Percentiles rank a stretch among this genome's conserved stretches.
Evolutionary conservation across 2,329 filamentous ascomycete genomes (phyloP).

Genomic region (Aciculosporium take): DNA sequence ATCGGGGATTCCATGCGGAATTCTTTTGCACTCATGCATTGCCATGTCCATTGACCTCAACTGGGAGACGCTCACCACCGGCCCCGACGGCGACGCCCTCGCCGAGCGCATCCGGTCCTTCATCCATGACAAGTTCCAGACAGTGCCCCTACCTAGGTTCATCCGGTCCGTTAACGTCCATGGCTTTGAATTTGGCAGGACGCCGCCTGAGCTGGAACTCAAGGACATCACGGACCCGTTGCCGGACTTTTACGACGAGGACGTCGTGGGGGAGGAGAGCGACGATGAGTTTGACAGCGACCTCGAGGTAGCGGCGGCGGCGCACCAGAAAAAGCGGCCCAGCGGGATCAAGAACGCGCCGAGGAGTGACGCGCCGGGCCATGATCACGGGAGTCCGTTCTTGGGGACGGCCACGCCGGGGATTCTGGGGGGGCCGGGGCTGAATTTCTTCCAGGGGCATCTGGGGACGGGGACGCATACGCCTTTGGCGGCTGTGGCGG

Average conservation of each 20-base stretch:
- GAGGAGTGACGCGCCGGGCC: constrained; percentile 17
- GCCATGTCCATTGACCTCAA: constrained; percentile 94
- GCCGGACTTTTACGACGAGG: constrained; percentile 88
- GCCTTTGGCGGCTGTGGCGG: constrained; percentile 64
- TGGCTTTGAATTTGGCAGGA: constrained; percentile 78
- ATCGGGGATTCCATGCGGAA: too few species aligned
- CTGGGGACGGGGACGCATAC: constrained; percentile 65
- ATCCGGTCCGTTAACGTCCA: constrained; percentile 93
- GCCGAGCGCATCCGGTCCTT: constrained; percentile 82
- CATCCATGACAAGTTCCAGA: constrained; percentile 91
- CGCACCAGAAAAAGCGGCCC: constrained; percentile 11
- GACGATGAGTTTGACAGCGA: constrained; percentile 17
- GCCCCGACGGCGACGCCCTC: constrained; percentile 71
- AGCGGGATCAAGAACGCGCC: constrained; percentile 20
- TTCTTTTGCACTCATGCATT: too few species aligned
- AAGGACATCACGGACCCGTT: constrained; percentile 95
- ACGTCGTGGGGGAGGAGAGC: constrained; percentile 39
- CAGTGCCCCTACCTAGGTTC: constrained; percentile 80
- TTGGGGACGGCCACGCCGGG: constrained; percentile 46
- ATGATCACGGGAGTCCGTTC: constrained; percentile 41
- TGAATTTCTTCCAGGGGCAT: constrained; percentile 73
- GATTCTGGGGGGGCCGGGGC: constrained; percentile 57
- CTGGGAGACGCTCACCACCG: constrained; percentile 84
- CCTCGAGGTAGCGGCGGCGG: constrained; percentile 18
- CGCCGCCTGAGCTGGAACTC: constrained; percentile 73